Base-by-base conservation (phyloP, 352 stramenopile genomes). In the Paralagenidium karlingii region DNA sequence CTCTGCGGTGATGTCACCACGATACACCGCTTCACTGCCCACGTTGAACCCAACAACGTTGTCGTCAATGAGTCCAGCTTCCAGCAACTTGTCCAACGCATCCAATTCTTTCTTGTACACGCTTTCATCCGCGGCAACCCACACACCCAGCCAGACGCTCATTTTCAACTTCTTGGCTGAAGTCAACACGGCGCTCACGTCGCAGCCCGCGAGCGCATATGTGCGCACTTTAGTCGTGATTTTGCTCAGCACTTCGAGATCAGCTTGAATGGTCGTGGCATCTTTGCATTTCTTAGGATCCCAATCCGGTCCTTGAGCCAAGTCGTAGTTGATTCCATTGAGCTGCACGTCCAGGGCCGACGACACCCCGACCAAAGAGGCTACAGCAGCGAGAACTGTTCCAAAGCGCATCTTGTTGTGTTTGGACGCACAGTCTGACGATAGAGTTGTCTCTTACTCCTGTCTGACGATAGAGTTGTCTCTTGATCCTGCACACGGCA, bases 301-400 rank as follows among this genome's bases (percentile, higher is more conserved):
- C 52, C 58, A 76, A 53, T 82, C 63, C 19, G 65, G 58, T 2
- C 64, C 68, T 5, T 49, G 43, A 47, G 68, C 68, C 43, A 75
- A 75, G 62, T 81, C 79, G 61, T 81, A 85, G 58, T 85, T 85
- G 53, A 85, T 61, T 36, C 68, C 71, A 45, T 85, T 80, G 43
- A 90, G 62, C 53, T 64, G 48, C 56, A 78, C 58, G 56, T 87
- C 70, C 34, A 86, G 56, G 45, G 73, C 73, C n/a, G n/a, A n/a
- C n/a, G n/a, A n/a, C n/a, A n/a, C n/a, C n/a, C n/a, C n/a, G n/a
- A n/a, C n/a, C n/a, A n/a, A n/a, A n/a, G n/a, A n/a, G n/a, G n/a
- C n/a, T n/a, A n/a, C n/a, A n/a, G n/a, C n/a, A n/a, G n/a, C n/a
- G n/a, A n/a, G n/a, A n/a, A n/a, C n/a, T n/a, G n/a, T n/a, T n/a